These are phyloP conservation scores for Wickerhamiella spandovensis DNA, from an alignment of 805 yeast genomes.

Conservation along the genomic window DNA sequence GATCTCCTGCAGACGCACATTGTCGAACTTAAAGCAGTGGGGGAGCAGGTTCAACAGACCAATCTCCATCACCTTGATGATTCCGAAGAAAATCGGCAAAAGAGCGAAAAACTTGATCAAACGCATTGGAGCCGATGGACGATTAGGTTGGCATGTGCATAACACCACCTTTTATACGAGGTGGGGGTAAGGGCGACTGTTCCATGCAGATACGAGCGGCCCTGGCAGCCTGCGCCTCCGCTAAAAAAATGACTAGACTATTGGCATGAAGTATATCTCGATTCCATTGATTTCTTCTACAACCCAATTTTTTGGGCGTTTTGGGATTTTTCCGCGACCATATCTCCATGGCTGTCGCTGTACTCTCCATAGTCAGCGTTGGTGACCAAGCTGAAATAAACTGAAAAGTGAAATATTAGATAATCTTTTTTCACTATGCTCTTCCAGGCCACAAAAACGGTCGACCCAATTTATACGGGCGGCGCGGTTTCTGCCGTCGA, in stretches of 20 bases:
- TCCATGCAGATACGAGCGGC: neutral
- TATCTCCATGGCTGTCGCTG: too few relatives aligned
- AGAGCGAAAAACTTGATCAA: slow-evolving; percentile 6
- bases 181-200: neutral
- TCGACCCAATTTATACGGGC: slow-evolving; percentile 80
- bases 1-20: slow-evolving; percentile 41
- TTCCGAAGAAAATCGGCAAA: slow-evolving; percentile 12
- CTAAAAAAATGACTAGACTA: too few relatives aligned
- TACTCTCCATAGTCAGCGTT: too few relatives aligned
- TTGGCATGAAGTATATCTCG: too few relatives aligned
- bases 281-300: too few relatives aligned
- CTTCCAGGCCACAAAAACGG: slow-evolving; percentile 13
- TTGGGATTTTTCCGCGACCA: too few relatives aligned
- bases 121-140: neutral
- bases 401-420: neutral
- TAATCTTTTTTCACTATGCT: slow-evolving; percentile 9
- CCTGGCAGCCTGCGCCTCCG: neutral
- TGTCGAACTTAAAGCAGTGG: slow-evolving; percentile 55
- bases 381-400: neutral
- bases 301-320: too few relatives aligned
- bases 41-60: slow-evolving; percentile 38
- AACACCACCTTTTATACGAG: neutral
- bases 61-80: slow-evolving; percentile 15
- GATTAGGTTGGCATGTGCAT: neutral
- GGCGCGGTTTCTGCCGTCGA: slow-evolving; percentile 65